phyloP scores from a whole-genome alignment of 2,329 filamentous ascomycete genomes.

The Colletotrichum higginsianum region DNA sequence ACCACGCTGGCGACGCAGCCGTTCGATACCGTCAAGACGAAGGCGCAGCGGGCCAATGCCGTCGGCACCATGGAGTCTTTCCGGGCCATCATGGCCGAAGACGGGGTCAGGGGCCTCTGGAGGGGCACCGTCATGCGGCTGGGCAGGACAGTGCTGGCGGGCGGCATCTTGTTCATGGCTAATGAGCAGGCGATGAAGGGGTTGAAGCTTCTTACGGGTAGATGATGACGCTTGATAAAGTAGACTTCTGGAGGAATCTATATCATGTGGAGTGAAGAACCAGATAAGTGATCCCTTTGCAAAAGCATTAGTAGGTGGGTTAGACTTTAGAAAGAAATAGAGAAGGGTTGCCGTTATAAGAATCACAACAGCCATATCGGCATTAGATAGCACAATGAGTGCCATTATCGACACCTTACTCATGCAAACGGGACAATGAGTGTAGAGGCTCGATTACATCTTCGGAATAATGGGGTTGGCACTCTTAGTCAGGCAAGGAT shows the following conservation, averaged over 20 bases:
- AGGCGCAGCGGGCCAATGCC: slow-evolving; percentile 28
- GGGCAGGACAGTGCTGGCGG: slow-evolving; percentile 26
- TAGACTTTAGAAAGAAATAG: neutral
- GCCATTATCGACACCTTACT: no score
- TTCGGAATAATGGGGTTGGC: no score
- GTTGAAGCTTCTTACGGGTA: slow-evolving; percentile 9
- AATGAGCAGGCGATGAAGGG: slow-evolving; percentile 31
- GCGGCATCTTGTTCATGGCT: slow-evolving; percentile 33
- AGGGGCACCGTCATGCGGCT: slow-evolving; percentile 30
- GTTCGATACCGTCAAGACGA: slow-evolving; percentile 33
- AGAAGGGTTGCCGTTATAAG: no score
- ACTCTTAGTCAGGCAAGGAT: no score
- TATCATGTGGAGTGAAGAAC: neutral
- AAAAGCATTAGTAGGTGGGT: no score
- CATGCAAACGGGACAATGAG: no score
- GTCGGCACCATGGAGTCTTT: slow-evolving; percentile 32
- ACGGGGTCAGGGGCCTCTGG: slow-evolving; percentile 30
- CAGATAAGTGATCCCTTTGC: no score
- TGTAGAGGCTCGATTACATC: no score
- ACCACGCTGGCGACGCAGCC: slow-evolving; percentile 33
- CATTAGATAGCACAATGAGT: no score
- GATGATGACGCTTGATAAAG: neutral
- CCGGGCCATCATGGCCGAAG: slow-evolving; percentile 19
- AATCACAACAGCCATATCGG: no score
- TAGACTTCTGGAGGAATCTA: neutral